Evolutionary conservation across 2,329 filamentous ascomycete genomes (phyloP).

Genomic region (Tricladium varicosporioides): DNA sequence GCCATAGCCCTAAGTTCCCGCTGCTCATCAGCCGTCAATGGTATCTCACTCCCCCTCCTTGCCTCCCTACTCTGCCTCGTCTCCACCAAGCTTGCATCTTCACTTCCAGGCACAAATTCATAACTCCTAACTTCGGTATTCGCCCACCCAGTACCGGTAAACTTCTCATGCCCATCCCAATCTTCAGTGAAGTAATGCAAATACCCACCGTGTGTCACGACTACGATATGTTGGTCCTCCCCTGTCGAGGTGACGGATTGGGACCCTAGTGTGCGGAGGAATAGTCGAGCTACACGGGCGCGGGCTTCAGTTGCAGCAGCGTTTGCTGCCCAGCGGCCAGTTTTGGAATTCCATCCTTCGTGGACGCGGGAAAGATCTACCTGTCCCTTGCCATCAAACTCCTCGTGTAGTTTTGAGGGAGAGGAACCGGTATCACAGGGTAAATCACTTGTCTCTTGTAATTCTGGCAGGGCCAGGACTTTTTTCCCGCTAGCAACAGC

Average conservation of each 20-base stretch:
- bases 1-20: slow-evolving; percentile 22
- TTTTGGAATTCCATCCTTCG: slow-evolving; percentile 72
- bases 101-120: slow-evolving; percentile 20
- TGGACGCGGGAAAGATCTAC: slow-evolving; percentile 64
- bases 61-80: slow-evolving; percentile 25
- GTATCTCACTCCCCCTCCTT: slow-evolving; percentile 24
- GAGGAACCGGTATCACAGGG: slow-evolving; percentile 75
- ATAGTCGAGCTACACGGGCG: slow-evolving; percentile 58
- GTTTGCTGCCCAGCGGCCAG: slow-evolving; percentile 16
- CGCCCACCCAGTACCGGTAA: slow-evolving; percentile 32
- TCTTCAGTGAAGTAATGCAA: slow-evolving; percentile 84
- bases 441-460: slow-evolving; percentile 74
- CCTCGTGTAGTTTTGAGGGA: slow-evolving; percentile 50
- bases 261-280: slow-evolving; percentile 51
- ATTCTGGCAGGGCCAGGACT: slow-evolving; percentile 66
- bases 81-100: slow-evolving; percentile 27
- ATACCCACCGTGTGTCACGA: slow-evolving; percentile 81
- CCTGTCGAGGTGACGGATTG: too few species aligned
- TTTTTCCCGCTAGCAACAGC: slow-evolving; percentile 40
- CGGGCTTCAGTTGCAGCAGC: slow-evolving; percentile 18
- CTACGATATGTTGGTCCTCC: slow-evolving; percentile 62
- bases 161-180: slow-evolving; percentile 54
- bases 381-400: slow-evolving; percentile 52
- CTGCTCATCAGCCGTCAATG: slow-evolving; percentile 29
- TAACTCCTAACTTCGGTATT: slow-evolving; percentile 33